Base-by-base conservation (phyloP, 2,329 filamentous ascomycete genomes). In the Amylocarpus encephaloides region DNA sequence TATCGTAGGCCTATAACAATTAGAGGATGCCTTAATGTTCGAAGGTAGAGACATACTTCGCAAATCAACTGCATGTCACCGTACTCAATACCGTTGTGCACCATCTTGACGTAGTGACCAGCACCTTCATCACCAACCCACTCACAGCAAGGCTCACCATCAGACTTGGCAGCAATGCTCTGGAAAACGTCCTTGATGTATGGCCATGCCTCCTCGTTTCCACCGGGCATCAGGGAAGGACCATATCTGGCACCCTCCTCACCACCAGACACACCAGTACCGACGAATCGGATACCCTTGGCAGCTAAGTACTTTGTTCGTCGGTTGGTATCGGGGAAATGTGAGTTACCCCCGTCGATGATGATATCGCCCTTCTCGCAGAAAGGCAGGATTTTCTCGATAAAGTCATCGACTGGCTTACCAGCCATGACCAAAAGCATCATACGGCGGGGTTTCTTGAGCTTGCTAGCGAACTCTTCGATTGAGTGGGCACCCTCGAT, bases 101-200 rank as follows among this genome's bases (percentile, higher is more conserved):
- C 93, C 93, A 98, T 98, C 88, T 98, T 98, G 79, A 98, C 92
- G 80, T 96, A 98, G 85, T 98, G 93, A 66, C 93, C 93, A 75
- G 93, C 88, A 83, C 93, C 93, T 74, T 97, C 90, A 75, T 97
- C 93, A 77, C 93, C 93, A 66, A 98, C 93, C 93, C 93, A 98
- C 75, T 98, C 93, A 70, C 93, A 98, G 84, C 93, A 98, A 61
- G 93, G 77, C 81, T 98, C 93, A 66, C 85, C 85, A 67, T 96
- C 92, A 73, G 88, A 94, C 84, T 98, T 97, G 73, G 93, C 93
- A 59, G 93, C 82, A 70, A 98, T 95, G 77, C 83, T 83, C 79
- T 98, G 93, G 81, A 98, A 95, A 68, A 98, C 88, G 67, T 97
- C 91, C 84, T 98, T 97, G 78, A 98, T 94, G 74, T 87, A 83